A percentile compares a stretch with the other conserved stretches of the same genome.
These are phyloP conservation scores for Fusarium temperatum DNA, from an alignment of 2,329 filamentous ascomycete genomes.

Conservation along the genomic window DNA sequence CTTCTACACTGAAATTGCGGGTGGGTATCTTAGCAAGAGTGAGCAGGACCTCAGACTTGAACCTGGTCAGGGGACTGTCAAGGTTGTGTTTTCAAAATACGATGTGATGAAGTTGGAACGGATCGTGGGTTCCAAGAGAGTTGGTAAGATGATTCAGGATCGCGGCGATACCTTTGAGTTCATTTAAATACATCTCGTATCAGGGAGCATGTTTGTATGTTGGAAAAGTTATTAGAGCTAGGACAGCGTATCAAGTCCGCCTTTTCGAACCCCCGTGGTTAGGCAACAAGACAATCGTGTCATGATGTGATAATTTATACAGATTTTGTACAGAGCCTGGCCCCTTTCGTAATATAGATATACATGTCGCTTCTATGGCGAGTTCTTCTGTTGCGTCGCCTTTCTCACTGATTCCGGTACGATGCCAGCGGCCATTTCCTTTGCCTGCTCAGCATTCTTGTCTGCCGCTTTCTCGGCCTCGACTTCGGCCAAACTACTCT, in stretches of 20 bases:
- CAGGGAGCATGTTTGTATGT: neutral
- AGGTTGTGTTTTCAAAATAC: slow-evolving; percentile 83
- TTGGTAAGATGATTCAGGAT: slow-evolving; percentile 85
- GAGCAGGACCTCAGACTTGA: slow-evolving; percentile 64
- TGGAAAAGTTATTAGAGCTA: slow-evolving; percentile 3
- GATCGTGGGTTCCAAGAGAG: slow-evolving; percentile 81
- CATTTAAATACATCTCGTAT: slow-evolving; percentile 61
- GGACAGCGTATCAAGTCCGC: neutral
- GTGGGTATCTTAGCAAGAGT: slow-evolving; percentile 70
- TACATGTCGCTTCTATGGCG: slow-evolving; percentile 35
- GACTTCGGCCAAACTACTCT: slow-evolving; percentile 23
- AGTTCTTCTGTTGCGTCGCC: slow-evolving; percentile 30
- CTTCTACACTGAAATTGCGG: slow-evolving; percentile 82
- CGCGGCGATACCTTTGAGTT: slow-evolving; percentile 95
- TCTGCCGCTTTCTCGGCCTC: slow-evolving; percentile 34
- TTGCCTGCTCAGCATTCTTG: slow-evolving; percentile 46
- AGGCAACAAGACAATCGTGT: slow-evolving; percentile 14
- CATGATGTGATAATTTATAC: slow-evolving; percentile 43
- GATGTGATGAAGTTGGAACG: slow-evolving; percentile 90
- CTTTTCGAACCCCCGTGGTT: slow-evolving; percentile 12
- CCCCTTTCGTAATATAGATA: slow-evolving; percentile 28
- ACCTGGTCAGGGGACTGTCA: slow-evolving; percentile 67
- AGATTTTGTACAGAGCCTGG: slow-evolving; percentile 44
- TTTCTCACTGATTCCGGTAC: slow-evolving; percentile 42
- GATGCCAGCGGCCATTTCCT: slow-evolving; percentile 45